Conservation (phyloP, 257 asterid genomes). For the Solanum pinnatisectum region DNA sequence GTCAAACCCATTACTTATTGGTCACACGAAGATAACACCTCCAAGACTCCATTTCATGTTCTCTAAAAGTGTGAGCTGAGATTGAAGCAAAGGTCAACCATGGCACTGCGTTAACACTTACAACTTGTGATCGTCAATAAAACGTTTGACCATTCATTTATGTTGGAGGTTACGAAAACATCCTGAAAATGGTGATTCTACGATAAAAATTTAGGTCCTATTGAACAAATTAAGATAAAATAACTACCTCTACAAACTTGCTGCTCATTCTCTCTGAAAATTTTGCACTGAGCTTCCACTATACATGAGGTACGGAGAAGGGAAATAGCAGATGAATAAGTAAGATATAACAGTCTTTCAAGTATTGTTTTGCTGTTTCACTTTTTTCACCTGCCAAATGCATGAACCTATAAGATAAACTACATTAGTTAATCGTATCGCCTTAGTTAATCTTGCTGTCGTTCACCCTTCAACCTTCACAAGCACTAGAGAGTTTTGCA, state of each 20-base stretch:
- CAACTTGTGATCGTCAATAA: not conserved
- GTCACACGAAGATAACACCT: not conserved
- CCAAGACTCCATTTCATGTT: not conserved
- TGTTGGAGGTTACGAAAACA: not conserved
- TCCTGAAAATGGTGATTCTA: not conserved
- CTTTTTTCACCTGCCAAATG: no score
- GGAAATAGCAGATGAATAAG: not conserved
- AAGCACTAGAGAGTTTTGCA: not conserved
- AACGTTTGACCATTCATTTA: not conserved
- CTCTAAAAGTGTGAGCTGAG: not conserved
- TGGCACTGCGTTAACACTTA: not conserved
- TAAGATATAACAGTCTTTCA: not conserved
- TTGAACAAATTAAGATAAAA: not conserved
- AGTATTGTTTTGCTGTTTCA: no score
- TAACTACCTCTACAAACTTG: not conserved
- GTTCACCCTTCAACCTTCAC: not conserved
- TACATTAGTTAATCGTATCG: no score
- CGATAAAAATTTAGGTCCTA: not conserved
- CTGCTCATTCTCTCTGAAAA: not conserved
- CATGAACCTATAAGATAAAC: no score
- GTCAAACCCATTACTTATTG: not conserved
- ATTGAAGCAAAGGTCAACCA: not conserved
- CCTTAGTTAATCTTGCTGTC: not conserved
- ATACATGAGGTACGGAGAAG: not conserved
- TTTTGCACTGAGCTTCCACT: not conserved